phyloP scores from a whole-genome alignment of 2,329 filamentous ascomycete genomes.

The Ascochyta lentis region DNA sequence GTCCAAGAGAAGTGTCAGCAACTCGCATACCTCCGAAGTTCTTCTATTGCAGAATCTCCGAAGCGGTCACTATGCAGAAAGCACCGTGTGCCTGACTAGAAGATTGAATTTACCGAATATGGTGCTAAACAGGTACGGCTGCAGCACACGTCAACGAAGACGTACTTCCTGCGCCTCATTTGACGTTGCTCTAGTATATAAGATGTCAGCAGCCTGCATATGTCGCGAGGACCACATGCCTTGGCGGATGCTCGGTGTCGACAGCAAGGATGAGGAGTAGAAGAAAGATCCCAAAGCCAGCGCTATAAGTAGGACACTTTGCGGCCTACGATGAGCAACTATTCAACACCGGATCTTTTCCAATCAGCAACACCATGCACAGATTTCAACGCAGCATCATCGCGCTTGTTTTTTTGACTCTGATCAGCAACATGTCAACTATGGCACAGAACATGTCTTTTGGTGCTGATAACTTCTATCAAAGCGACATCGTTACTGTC shows the following conservation, averaged over 20 bases:
- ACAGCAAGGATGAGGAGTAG: no score
- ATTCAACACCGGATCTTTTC: no score
- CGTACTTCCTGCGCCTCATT: not conserved
- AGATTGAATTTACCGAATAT: not conserved
- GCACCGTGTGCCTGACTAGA: not conserved
- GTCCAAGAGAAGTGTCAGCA: not conserved
- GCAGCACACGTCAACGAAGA: no score
- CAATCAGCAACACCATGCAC: not conserved
- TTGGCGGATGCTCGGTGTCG: not conserved
- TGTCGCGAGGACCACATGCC: no score
- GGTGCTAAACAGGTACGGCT: no score
- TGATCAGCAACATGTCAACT: not conserved
- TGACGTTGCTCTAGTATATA: not conserved
- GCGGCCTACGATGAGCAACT: no score
- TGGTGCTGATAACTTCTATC: conserved; percentile 26
- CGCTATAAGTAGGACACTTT: no score
- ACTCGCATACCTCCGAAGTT: not conserved
- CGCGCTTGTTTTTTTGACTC: not conserved
- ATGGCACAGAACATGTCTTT: conserved; percentile 20
- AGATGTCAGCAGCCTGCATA: not conserved
- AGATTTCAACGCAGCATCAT: not conserved
- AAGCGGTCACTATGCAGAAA: no score
- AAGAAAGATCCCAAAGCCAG: no score
- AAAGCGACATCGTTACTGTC: conserved; percentile 17
- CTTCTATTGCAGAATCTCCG: not conserved